phyloP scores from a whole-genome alignment of 257 asterid genomes.

The Solanum megistacrolobum region DNA sequence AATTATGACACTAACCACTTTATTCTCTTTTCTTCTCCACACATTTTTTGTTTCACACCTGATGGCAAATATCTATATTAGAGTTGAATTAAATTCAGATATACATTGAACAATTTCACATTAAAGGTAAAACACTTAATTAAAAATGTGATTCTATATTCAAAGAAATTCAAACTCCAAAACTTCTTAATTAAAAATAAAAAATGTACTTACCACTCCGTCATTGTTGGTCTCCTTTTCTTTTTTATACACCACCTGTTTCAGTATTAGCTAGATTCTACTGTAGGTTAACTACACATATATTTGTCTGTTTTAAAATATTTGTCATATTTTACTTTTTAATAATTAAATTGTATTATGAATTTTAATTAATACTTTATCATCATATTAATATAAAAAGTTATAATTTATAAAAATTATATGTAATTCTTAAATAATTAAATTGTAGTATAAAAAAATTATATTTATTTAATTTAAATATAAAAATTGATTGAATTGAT shows the following conservation, averaged over 20 bases:
- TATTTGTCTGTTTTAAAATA: neutral
- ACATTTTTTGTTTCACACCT: too few species aligned
- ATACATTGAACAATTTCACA: fast-evolving
- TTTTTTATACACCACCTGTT: neutral
- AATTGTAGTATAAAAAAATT: neutral
- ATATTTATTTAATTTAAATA: too few species aligned
- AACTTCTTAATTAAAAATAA: fast-evolving
- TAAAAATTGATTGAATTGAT: too few species aligned
- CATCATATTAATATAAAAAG: neutral
- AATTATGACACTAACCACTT: neutral
- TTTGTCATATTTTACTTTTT: neutral
- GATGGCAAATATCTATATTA: too few species aligned
- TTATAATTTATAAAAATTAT: neutral
- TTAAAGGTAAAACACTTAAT: too few species aligned
- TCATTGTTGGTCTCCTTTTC: too few species aligned
- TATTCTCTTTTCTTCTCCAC: neutral
- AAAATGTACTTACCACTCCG: too few species aligned
- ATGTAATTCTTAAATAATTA: neutral
- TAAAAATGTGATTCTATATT: too few species aligned
- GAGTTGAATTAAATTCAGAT: fast-evolving
- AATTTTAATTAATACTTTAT: neutral
- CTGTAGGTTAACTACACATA: neutral
- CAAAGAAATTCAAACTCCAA: too few species aligned
- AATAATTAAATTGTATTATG: neutral
- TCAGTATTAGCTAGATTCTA: neutral